Conservation (phyloP, 176 grass and related monocot genomes). For the Luzula sylvatica region DNA sequence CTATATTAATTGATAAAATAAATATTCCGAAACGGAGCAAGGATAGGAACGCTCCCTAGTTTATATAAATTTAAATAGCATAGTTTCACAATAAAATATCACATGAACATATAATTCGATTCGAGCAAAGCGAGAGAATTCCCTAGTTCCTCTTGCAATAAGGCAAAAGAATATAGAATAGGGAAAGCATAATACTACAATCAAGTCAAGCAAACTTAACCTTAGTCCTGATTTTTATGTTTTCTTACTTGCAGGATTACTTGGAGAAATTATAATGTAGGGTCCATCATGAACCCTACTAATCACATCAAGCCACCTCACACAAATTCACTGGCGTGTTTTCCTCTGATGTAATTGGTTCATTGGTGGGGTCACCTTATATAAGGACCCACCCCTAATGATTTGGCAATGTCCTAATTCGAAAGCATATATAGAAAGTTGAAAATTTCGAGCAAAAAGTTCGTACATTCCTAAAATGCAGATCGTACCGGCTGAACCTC, state of each 20-base stretch:
- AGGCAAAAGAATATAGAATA: not conserved
- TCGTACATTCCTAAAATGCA: constrained; percentile 28
- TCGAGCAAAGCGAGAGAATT: too few relatives aligned
- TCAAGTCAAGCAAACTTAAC: constrained; percentile 3
- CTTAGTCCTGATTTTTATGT: too few relatives aligned
- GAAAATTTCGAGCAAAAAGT: not conserved
- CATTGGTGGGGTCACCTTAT: constrained; percentile 11
- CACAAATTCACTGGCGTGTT: not conserved
- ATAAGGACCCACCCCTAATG: not conserved
- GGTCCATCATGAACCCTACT: not conserved
- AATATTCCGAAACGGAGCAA: too few relatives aligned
- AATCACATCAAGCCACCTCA: not conserved
- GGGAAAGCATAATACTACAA: constrained; percentile 9
- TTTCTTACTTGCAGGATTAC: too few relatives aligned
- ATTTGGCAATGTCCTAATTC: not conserved
- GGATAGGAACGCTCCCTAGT: too few relatives aligned
- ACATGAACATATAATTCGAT: too few relatives aligned
- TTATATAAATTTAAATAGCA: too few relatives aligned
- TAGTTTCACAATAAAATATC: too few relatives aligned
- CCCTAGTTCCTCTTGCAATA: too few relatives aligned
- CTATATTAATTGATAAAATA: too few relatives aligned
- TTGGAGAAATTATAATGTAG: not conserved
- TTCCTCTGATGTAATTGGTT: constrained; percentile 4
- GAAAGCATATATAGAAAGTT: not conserved
- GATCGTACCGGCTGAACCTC: constrained; percentile 18